Conservation (phyloP, 108 stramenopile species). For the Aurantiochytrium sp. region DNA sequence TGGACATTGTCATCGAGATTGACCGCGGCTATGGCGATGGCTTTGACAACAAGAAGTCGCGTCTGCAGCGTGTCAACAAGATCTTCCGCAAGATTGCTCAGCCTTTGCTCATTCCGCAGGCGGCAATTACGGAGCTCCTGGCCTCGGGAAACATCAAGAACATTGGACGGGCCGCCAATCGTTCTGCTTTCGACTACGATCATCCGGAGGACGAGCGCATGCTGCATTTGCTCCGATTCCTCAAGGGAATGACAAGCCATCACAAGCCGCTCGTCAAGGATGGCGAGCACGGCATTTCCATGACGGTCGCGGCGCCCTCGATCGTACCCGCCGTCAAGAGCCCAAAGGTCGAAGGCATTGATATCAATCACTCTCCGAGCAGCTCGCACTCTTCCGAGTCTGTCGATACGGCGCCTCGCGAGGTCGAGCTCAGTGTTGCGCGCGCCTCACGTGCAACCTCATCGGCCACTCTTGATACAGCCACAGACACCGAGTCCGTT, state of each 20-base stretch:
- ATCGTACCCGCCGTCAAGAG: neutral
- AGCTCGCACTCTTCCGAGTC: no score
- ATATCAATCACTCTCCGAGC: no score
- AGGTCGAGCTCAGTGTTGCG: no score
- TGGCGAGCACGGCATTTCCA: neutral
- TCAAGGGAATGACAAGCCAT: neutral
- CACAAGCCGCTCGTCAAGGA: neutral
- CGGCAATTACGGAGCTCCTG: neutral
- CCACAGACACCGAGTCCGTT: no score
- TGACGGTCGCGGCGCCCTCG: neutral
- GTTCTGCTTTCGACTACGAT: neutral
- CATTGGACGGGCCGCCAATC: neutral
- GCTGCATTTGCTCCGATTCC: neutral
- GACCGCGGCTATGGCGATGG: neutral
- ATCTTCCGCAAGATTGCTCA: neutral
- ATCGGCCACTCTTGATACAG: no score
- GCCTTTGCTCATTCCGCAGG: constrained; percentile 1
- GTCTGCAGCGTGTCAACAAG: neutral
- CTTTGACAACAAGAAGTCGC: neutral
- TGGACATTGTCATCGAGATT: neutral
- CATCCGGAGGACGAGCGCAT: neutral
- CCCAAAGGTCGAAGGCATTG: no score
- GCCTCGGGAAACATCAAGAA: neutral
- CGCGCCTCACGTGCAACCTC: no score
- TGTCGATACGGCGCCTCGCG: no score